phyloP scores from a whole-genome alignment of 495 filamentous ascomycete genomes.

The Aspergillus hancockii region DNA sequence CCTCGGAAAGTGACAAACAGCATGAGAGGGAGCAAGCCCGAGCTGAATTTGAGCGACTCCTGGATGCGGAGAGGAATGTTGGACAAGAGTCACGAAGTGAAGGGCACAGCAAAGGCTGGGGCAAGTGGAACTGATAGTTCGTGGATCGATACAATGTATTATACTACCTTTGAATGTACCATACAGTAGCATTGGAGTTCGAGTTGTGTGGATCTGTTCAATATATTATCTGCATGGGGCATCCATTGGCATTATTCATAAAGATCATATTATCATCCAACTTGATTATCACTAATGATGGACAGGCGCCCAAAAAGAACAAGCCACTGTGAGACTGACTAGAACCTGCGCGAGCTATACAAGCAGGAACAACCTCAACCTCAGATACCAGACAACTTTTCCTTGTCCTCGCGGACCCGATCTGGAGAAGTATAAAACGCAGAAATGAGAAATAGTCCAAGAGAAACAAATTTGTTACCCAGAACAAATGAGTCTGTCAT shows the following conservation, averaged over 20 bases:
- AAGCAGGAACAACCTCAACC: not conserved
- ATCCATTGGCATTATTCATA: not conserved
- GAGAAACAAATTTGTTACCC: not conserved
- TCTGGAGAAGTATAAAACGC: conserved; percentile 15
- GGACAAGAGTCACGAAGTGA: conserved; percentile 5
- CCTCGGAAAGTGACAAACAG: conserved; percentile 17
- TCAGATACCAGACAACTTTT: conserved; percentile 14
- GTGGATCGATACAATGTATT: conserved; percentile 8
- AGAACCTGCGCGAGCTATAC: not conserved
- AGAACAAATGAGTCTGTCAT: not conserved
- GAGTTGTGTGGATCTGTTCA: not conserved
- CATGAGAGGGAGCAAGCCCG: conserved; percentile 39
- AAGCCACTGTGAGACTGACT: not conserved
- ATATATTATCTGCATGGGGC: not conserved
- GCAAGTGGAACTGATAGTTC: conserved; percentile 18
- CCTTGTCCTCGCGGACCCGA: conserved; percentile 14
- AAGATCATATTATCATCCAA: not conserved
- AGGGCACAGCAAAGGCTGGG: conserved; percentile 23
- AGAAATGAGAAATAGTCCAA: conserved; percentile 9
- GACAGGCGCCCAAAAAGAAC: not conserved
- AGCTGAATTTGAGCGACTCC: conserved; percentile 43
- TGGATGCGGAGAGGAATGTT: conserved; percentile 40
- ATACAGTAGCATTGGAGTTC: not conserved
- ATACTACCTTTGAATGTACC: not conserved
- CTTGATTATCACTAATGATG: not conserved